phyloP scores from a whole-genome alignment of 2,329 filamentous ascomycete species.

The Lecanicillium sp. region DNA sequence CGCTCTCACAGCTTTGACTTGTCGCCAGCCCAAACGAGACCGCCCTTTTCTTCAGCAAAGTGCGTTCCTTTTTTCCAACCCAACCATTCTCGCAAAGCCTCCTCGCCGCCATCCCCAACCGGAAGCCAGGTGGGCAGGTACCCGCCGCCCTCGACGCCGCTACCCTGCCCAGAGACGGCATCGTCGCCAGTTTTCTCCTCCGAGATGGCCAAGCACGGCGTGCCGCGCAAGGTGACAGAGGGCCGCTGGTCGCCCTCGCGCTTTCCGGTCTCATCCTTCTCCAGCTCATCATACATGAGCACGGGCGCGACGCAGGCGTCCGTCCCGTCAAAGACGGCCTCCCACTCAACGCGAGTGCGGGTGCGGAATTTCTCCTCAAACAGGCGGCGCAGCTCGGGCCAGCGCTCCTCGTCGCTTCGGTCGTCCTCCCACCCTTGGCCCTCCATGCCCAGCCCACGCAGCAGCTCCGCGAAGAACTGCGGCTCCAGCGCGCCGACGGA shows the following conservation, averaged over 20 bases:
- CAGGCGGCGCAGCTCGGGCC: constrained; percentile 56
- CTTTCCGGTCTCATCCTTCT: constrained; percentile 27
- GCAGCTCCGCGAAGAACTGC: constrained; percentile 66
- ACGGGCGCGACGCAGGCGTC: constrained; percentile 94
- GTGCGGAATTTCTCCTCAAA: constrained; percentile 59
- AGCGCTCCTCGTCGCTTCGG: constrained; percentile 53
- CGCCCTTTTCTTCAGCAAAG: constrained; percentile 59
- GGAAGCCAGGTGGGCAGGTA: constrained; percentile 54
- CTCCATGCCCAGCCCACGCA: constrained; percentile 58
- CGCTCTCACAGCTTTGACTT: constrained; percentile 23
- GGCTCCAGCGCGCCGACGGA: constrained; percentile 88
- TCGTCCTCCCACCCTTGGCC: constrained; percentile 41
- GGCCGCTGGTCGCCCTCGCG: constrained; percentile 64
- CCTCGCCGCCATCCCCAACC: constrained; percentile 67
- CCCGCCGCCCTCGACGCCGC: constrained; percentile 56
- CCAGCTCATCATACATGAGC: constrained; percentile 65
- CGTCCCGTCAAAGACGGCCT: constrained; percentile 75
- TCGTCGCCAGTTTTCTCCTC: constrained; percentile 27
- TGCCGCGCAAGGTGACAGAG: constrained; percentile 58
- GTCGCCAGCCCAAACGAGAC: constrained; percentile 37
- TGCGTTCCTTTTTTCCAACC: constrained; percentile 69
- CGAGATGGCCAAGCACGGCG: constrained; percentile 59
- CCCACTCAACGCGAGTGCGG: constrained; percentile 74
- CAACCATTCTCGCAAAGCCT: constrained; percentile 61
- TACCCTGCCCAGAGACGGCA: constrained; percentile 50